phyloP scores from a whole-genome alignment of 331 rosid species.

The Quercus lobata region DNA sequence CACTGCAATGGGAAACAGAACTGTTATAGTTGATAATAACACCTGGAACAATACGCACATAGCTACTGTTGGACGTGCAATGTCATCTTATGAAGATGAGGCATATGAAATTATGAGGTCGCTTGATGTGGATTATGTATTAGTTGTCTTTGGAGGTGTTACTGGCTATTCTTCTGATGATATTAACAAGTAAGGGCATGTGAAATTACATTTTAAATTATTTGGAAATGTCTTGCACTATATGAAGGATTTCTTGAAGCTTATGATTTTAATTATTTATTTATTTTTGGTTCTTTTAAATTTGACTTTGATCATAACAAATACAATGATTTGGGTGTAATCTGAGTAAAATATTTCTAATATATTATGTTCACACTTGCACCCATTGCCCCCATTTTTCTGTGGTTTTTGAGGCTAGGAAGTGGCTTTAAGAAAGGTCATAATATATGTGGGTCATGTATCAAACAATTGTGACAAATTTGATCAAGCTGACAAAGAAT shows the following conservation, averaged over 20 bases:
- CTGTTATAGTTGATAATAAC: conserved; percentile 97
- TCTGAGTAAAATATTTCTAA: neutral
- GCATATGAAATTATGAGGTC: conserved; percentile 93
- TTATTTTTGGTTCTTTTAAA: neutral
- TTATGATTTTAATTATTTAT: neutral
- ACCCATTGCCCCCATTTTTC: neutral
- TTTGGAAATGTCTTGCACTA: conserved; percentile 7
- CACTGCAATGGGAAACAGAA: conserved; percentile 99
- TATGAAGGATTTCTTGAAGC: neutral
- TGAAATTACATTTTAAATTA: conserved; percentile 2
- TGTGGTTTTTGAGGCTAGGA: neutral
- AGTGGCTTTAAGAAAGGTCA: neutral
- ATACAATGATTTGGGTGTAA: neutral
- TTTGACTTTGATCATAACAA: neutral
- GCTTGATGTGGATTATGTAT: conserved; percentile 91
- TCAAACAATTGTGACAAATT: neutral
- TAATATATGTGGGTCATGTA: neutral
- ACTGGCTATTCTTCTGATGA: conserved; percentile 99
- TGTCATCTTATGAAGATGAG: conserved; percentile 97
- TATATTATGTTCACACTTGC: neutral
- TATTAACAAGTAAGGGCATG: conserved; percentile 82
- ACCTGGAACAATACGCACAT: conserved; percentile 99
- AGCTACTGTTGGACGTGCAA: conserved; percentile 99
- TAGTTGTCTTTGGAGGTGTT: conserved; percentile 98
- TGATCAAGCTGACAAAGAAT: neutral